Conservation (phyloP, 805 yeast genomes). For the Metschnikowia cerradonensis region DNA sequence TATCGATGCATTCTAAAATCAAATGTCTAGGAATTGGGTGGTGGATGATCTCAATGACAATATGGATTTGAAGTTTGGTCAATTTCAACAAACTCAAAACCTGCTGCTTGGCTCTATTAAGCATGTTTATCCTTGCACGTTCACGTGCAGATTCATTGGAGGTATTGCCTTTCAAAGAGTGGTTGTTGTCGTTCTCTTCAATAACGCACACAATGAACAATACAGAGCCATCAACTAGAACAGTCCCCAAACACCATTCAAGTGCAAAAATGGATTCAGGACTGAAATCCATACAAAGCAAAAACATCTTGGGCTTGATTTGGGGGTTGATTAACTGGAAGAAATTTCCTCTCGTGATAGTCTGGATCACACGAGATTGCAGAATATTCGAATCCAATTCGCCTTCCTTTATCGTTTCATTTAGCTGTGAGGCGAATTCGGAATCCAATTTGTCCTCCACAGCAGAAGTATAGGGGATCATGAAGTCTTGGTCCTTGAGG, state of each 20-base stretch:
- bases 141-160: constrained; percentile 35
- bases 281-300: constrained; percentile 77
- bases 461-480: constrained; percentile 67
- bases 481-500: constrained; percentile 24
- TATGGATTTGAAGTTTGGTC: constrained; percentile 69
- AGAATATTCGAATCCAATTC: constrained; percentile 49
- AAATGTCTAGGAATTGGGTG: constrained; percentile 73
- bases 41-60: constrained; percentile 69
- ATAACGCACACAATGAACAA: constrained; percentile 65
- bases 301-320: constrained; percentile 53
- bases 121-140: constrained; percentile 34
- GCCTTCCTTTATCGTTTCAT: constrained; percentile 52
- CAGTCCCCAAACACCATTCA: constrained; percentile 85
- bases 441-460: constrained; percentile 61
- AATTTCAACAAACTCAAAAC: constrained; percentile 49
- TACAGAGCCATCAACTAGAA: constrained; percentile 77
- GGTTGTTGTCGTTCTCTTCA: constrained; percentile 38
- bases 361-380: constrained; percentile 60
- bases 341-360: constrained; percentile 66
- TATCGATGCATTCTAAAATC: constrained; percentile 64
- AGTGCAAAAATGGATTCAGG: constrained; percentile 80
- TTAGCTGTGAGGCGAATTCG: constrained; percentile 51
- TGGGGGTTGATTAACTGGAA: constrained; percentile 47
- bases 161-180: constrained; percentile 38
- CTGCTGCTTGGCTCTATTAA: constrained; percentile 41